Evolutionary conservation across 2,329 filamentous ascomycete genomes (phyloP).

Genomic region (Monosporascus sp.): DNA sequence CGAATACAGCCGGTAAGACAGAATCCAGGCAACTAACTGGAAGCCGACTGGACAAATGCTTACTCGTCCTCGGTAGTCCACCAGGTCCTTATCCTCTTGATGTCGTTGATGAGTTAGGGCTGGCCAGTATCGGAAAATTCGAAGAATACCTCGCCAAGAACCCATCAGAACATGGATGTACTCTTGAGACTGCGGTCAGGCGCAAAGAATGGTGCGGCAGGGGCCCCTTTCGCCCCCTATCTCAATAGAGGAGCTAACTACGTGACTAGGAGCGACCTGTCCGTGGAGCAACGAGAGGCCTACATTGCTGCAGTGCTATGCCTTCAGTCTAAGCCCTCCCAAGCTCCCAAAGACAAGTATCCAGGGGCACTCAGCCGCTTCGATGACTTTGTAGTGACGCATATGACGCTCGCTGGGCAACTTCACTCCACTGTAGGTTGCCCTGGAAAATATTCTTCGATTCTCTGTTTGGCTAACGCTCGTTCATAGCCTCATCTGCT

Average conservation of each 20-base stretch:
- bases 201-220: background rate
- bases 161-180: background rate
- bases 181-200: background rate
- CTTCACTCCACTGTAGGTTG: slow-evolving; percentile 15
- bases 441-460: no score
- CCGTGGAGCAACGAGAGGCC: slow-evolving; percentile 19
- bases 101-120: background rate
- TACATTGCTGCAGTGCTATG: slow-evolving; percentile 25
- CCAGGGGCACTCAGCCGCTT: slow-evolving; percentile 25
- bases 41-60: background rate
- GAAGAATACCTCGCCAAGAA: background rate
- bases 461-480: no score
- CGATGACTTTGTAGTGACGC: slow-evolving; percentile 26
- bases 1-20: background rate
- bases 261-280: slow-evolving; percentile 23
- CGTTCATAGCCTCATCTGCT: slow-evolving; percentile 15
- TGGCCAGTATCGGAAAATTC: background rate
- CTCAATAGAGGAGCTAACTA: slow-evolving; percentile 2
- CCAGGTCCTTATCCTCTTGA: background rate
- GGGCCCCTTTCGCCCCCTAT: no score
- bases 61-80: background rate
- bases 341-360: slow-evolving; percentile 15
- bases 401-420: slow-evolving; percentile 24
- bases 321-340: slow-evolving; percentile 22
- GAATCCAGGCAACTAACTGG: background rate